These are phyloP conservation scores for Colletotrichum destructivum DNA, from an alignment of 2,329 filamentous ascomycete species.

Conservation along the genomic window DNA sequence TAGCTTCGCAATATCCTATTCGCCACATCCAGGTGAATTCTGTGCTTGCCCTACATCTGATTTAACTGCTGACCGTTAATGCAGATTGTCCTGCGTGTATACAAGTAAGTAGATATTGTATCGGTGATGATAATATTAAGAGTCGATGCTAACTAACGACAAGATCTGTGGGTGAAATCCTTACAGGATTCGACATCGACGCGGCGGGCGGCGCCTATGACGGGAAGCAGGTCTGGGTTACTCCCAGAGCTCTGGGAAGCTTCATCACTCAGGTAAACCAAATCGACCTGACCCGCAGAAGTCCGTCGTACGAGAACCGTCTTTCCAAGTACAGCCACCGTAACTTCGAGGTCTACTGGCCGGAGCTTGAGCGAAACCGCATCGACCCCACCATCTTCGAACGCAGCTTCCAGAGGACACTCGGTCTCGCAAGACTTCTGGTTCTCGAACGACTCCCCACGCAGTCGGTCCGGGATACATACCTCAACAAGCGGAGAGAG, in stretches of 20 bases:
- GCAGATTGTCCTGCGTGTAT: conserved; percentile 86
- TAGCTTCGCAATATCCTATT: conserved; percentile 86
- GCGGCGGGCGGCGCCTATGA: conserved; percentile 87
- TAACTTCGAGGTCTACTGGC: conserved; percentile 89
- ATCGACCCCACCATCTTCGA: conserved; percentile 92
- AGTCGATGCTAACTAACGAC: background rate
- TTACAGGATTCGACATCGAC: conserved; percentile 91
- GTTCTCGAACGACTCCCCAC: conserved; percentile 86
- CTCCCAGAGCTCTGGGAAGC: conserved; percentile 82
- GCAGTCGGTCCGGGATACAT: conserved; percentile 76
- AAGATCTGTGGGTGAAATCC: conserved; percentile 62
- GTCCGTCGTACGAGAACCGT: conserved; percentile 89
- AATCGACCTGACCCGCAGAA: conserved; percentile 83
- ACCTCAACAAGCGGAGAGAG: conserved; percentile 77
- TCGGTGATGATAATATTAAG: conserved; percentile 43
- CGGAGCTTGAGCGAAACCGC: conserved; percentile 79
- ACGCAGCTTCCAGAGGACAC: conserved; percentile 80
- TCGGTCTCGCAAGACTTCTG: conserved; percentile 84
- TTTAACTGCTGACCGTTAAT: conserved; percentile 33
- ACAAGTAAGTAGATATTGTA: conserved; percentile 79
- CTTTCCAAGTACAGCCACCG: conserved; percentile 88
- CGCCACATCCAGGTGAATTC: conserved; percentile 77
- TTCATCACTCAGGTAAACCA: conserved; percentile 88
- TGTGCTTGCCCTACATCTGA: no score
- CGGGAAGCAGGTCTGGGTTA: conserved; percentile 83